These are phyloP conservation scores for Lophiostoma macrostomum DNA, from an alignment of 495 filamentous ascomycete species.

Conservation along the genomic window DNA sequence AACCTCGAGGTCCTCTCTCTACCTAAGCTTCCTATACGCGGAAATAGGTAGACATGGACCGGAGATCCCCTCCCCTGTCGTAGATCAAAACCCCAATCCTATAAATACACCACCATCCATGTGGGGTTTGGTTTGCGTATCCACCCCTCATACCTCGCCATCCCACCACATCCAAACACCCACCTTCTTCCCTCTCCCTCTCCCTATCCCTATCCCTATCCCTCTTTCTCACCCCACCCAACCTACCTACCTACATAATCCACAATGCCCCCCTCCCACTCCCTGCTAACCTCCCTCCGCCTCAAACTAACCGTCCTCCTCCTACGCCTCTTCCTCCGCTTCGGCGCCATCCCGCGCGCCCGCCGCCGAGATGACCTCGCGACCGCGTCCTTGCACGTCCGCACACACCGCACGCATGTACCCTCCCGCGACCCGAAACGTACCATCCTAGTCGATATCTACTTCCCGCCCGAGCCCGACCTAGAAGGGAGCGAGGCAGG, in stretches of 20 bases:
- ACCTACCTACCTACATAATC: slow-evolving; percentile 1
- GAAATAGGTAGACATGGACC: too few species aligned
- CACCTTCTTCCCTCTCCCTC: too few species aligned
- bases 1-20: too few species aligned
- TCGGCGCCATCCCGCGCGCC: background rate
- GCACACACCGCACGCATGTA: slow-evolving; percentile 42
- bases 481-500: background rate
- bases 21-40: too few species aligned
- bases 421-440: slow-evolving; percentile 45
- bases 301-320: slow-evolving; percentile 4
- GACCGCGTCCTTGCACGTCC: background rate
- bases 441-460: slow-evolving; percentile 49
- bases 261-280: background rate
- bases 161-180: too few species aligned
- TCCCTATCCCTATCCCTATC: too few species aligned
- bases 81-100: too few species aligned
- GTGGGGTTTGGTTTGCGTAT: too few species aligned
- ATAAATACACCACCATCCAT: too few species aligned
- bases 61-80: too few species aligned
- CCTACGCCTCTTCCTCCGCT: background rate
- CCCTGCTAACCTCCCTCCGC: background rate
- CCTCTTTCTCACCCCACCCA: too few species aligned
- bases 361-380: background rate
- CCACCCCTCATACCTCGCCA: too few species aligned
- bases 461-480: slow-evolving; percentile 38